A percentile compares a stretch with the other conserved stretches of the same genome.
phyloP scores from a whole-genome alignment of 805 yeast species.

The Candida anglica region DNA sequence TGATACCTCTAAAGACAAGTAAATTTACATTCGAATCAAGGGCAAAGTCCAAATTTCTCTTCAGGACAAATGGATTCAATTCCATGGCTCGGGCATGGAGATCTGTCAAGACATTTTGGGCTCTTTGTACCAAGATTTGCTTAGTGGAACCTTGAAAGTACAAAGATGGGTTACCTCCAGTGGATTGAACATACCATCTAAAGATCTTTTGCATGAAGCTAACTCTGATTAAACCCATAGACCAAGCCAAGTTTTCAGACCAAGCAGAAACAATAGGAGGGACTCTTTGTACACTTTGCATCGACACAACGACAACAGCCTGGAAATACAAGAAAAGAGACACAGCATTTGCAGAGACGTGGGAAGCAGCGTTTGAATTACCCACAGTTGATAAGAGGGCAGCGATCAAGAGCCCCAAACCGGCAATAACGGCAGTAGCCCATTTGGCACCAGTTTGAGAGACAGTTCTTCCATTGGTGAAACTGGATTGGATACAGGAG shows the following conservation, averaged over 20 bases:
- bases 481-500: conserved; percentile 74
- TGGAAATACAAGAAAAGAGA: conserved; percentile 86
- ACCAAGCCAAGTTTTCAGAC: conserved; percentile 92
- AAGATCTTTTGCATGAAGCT: conserved; percentile 80
- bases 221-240: conserved; percentile 83
- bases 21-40: conserved; percentile 55
- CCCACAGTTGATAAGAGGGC: conserved; percentile 82
- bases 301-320: conserved; percentile 74
- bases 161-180: conserved; percentile 82
- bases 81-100: conserved; percentile 16
- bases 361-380: conserved; percentile 84
- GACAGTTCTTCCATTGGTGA: conserved; percentile 77
- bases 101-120: conserved; percentile 28
- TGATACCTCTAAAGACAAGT: conserved; percentile 78
- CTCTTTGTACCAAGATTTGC: conserved; percentile 74
- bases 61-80: conserved; percentile 6
- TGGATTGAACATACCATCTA: conserved; percentile 80
- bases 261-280: conserved; percentile 94
- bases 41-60: conserved; percentile 30
- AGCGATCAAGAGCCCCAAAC: conserved; percentile 80
- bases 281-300: conserved; percentile 80
- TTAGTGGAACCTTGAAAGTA: conserved; percentile 58
- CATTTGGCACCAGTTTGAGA: conserved; percentile 80
- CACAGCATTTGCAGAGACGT: conserved; percentile 81
- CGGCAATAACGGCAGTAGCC: conserved; percentile 91